phyloP scores from a whole-genome alignment of 352 stramenopile species.

The Globisporangium barbulae region DNA sequence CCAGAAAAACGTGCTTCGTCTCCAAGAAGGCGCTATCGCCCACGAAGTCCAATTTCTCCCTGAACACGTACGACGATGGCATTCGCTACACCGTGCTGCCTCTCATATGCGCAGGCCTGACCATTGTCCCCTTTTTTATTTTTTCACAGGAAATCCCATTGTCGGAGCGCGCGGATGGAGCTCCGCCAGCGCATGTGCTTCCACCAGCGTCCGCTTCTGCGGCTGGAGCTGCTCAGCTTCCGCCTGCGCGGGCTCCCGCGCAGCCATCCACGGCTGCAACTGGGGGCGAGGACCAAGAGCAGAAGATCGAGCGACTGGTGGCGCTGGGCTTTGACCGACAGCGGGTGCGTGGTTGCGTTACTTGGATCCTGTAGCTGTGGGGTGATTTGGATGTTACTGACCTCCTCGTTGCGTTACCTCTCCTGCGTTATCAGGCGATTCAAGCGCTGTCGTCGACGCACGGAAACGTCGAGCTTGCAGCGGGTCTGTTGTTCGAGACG shows the following conservation, averaged over 20 bases:
- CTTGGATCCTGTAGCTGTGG: background rate
- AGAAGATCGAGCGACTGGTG: conserved; percentile 66
- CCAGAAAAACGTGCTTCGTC: conserved; percentile 83
- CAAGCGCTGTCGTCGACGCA: conserved; percentile 68
- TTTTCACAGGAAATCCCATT: conserved; percentile 63
- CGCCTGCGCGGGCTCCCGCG: conserved; percentile 14
- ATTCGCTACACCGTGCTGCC: background rate
- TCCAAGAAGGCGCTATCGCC: conserved; percentile 57
- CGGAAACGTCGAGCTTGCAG: conserved; percentile 80
- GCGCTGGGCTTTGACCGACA: conserved; percentile 65
- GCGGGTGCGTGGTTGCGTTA: conserved; percentile 28
- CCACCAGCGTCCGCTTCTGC: conserved; percentile 15
- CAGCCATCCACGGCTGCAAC: background rate
- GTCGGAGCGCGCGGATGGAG: conserved; percentile 40
- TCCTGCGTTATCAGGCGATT: conserved; percentile 38
- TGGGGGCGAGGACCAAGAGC: conserved; percentile 22
- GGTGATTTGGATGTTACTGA: background rate
- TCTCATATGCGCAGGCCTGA: background rate
- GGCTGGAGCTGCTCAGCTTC: conserved; percentile 13
- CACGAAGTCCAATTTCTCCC: conserved; percentile 87
- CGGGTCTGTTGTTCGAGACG: conserved; percentile 75
- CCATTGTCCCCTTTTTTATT: background rate
- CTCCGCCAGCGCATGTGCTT: conserved; percentile 18
- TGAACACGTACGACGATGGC: conserved; percentile 58
- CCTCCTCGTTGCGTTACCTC: background rate